These are phyloP conservation scores for Lodderomyces margitis DNA, from an alignment of 1,139 yeast genomes.

Conservation along the genomic window DNA sequence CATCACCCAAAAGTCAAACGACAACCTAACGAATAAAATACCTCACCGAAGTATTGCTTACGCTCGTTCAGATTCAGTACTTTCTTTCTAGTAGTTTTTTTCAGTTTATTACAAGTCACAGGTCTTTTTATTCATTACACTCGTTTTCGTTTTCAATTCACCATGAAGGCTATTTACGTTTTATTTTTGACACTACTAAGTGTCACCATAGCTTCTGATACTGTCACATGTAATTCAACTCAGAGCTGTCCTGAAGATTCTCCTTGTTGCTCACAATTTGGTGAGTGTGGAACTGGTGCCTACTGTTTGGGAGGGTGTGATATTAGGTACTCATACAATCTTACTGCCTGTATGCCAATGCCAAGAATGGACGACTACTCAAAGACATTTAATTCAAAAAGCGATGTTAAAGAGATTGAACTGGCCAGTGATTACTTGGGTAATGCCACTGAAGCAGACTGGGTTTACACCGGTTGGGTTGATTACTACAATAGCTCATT, in stretches of 20 bases:
- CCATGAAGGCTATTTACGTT: slow-evolving; percentile 11
- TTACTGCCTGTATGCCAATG: slow-evolving; percentile 67
- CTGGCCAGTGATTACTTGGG: slow-evolving; percentile 59
- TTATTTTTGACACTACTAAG: slow-evolving; percentile 12
- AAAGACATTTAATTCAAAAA: slow-evolving; percentile 39
- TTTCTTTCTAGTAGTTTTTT: too few relatives aligned
- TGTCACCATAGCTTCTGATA: slow-evolving; percentile 15
- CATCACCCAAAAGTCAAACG: too few relatives aligned
- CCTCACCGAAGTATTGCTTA: too few relatives aligned
- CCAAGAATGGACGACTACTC: slow-evolving; percentile 37
- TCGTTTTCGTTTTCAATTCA: background rate
- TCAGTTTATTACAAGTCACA: too few relatives aligned
- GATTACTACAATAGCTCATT: slow-evolving; percentile 55
- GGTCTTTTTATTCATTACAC: background rate
- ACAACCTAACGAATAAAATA: too few relatives aligned
- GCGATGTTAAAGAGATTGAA: slow-evolving; percentile 19
- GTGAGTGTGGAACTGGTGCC: slow-evolving; percentile 81
- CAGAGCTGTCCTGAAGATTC: slow-evolving; percentile 61
- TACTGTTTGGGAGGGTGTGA: slow-evolving; percentile 84
- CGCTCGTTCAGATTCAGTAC: too few relatives aligned
- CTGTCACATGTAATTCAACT: slow-evolving; percentile 45
- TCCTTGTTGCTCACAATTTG: slow-evolving; percentile 85
- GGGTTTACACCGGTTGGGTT: slow-evolving; percentile 74
- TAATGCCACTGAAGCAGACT: slow-evolving; percentile 62
- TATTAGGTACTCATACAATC: slow-evolving; percentile 59